Evolutionary conservation across 1,139 yeast genomes (phyloP), one percentile per base, ranked within the genome.

Genomic region (Debaryomycetaceae sp.): DNA sequence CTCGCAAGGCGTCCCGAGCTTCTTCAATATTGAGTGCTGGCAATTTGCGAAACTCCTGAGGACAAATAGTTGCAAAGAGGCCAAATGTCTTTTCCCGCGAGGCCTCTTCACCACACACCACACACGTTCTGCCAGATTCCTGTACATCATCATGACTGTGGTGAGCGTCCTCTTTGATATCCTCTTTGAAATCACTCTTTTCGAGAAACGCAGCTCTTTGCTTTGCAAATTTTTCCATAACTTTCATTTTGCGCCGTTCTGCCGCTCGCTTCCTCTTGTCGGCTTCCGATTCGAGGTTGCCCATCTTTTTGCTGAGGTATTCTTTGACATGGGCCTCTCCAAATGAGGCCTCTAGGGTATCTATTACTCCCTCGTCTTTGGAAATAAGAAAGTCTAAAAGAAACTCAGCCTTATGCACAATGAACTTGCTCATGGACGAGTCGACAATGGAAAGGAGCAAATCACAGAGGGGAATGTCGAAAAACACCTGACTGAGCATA

Each of bases 61-160:
- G 53, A 5, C 49, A 46, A 1, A 60, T 46, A 18, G 61, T 56
- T 4, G 65, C 65, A n/a, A 78, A 66, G n/a, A 76, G 51, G 4
- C 83, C 84, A 52, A 81, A 74, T 0, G 65, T 43, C 9, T 68
- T 62, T 16, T 61, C 61, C 15, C 48, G 37, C 7, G 64, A 56
- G 35, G 73, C 78, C 1, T 65, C 56, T 37, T 76, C 82, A 34
- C 83, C 86, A 54, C 93, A 83, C 11, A 78, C 48, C 1, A 83
- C 81, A 58, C 93, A 83, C 2, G 55, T 53, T 36, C 75, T 52
- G n/a, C 27, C 34, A 5, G 10, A 19, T 19, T 19, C 10, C n/a
- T n/a, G 21, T 10, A 10, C n/a, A 10, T 31, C 37, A 4, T 49
- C 34, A 2, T 33, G 36, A 5, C 30, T 35, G 3, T 41, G 44